Percentiles rank a stretch among this genome's conserved stretches.
phyloP scores from a whole-genome alignment of 257 asterid genomes.

The Ligustrum vulgare region DNA sequence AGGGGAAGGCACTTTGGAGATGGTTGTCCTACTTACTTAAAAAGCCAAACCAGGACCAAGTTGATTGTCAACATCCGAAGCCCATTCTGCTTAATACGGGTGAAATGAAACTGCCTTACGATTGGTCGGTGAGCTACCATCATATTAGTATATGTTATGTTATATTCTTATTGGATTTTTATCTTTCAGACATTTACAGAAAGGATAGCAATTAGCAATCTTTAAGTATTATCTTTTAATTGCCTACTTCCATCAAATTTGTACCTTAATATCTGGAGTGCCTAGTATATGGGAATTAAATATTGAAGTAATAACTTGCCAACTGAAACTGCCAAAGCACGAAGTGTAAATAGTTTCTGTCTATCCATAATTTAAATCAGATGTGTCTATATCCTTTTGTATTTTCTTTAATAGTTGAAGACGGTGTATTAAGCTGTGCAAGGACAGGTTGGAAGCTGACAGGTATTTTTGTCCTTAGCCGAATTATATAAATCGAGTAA shows the following conservation, averaged over 20 bases:
- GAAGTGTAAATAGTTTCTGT: background rate
- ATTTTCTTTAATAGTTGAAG: background rate
- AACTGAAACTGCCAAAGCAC: background rate
- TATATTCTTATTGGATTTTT: background rate
- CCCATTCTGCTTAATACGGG: slow-evolving; percentile 97
- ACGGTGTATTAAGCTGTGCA: background rate
- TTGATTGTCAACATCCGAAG: slow-evolving; percentile 79
- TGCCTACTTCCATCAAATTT: background rate
- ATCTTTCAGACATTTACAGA: background rate
- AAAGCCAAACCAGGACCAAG: slow-evolving; percentile 73
- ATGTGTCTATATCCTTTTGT: background rate
- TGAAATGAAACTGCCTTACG: slow-evolving; percentile 91
- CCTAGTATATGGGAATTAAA: background rate
- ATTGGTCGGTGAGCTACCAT: slow-evolving; percentile 87
- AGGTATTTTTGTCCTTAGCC: background rate
- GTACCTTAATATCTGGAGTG: background rate
- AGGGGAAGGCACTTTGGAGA: slow-evolving; percentile 97
- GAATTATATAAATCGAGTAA: background rate
- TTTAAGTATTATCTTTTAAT: background rate
- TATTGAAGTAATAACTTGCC: background rate
- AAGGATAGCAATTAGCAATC: background rate
- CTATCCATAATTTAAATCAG: background rate
- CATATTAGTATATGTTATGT: slow-evolving; percentile 9
- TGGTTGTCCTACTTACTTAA: slow-evolving; percentile 78
- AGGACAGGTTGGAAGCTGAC: background rate